These are phyloP conservation scores for Candida nemodendra DNA, from an alignment of 805 yeast species.

Conservation along the genomic window DNA sequence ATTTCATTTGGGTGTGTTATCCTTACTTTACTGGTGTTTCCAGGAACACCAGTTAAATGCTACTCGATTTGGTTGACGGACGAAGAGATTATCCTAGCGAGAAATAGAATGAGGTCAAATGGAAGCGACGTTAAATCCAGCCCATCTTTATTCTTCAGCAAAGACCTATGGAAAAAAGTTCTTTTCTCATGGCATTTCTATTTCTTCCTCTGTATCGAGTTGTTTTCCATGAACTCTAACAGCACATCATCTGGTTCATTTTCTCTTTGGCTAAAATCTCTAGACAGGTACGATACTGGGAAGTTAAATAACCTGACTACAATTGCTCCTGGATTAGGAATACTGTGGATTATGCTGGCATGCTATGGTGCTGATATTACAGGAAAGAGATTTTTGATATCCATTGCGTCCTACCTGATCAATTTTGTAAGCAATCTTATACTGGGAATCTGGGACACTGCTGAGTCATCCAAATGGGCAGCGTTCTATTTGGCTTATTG, in stretches of 20 bases:
- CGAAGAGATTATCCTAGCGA: slow-evolving; percentile 43
- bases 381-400: background rate
- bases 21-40: slow-evolving; percentile 41
- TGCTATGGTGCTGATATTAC: slow-evolving; percentile 24
- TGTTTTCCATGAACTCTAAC: slow-evolving; percentile 19
- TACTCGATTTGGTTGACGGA: slow-evolving; percentile 38
- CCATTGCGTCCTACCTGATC: slow-evolving; percentile 36
- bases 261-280: slow-evolving; percentile 25
- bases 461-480: slow-evolving; percentile 42
- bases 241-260: slow-evolving; percentile 36
- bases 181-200: slow-evolving; percentile 42
- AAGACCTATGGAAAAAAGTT: slow-evolving; percentile 41
- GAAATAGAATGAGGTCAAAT: slow-evolving; percentile 41
- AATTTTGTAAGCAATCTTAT: slow-evolving; percentile 32
- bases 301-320: slow-evolving; percentile 34
- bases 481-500: slow-evolving; percentile 40
- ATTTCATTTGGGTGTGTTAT: slow-evolving; percentile 37
- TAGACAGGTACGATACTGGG: slow-evolving; percentile 37
- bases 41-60: slow-evolving; percentile 46
- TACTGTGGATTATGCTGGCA: slow-evolving; percentile 15
- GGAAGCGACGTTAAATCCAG: slow-evolving; percentile 21
- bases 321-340: slow-evolving; percentile 32
- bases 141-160: slow-evolving; percentile 41
- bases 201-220: slow-evolving; percentile 22
- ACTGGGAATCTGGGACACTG: slow-evolving; percentile 48